Conservation (phyloP, 2,329 filamentous ascomycete genomes). For the Verticillium dahliae region DNA sequence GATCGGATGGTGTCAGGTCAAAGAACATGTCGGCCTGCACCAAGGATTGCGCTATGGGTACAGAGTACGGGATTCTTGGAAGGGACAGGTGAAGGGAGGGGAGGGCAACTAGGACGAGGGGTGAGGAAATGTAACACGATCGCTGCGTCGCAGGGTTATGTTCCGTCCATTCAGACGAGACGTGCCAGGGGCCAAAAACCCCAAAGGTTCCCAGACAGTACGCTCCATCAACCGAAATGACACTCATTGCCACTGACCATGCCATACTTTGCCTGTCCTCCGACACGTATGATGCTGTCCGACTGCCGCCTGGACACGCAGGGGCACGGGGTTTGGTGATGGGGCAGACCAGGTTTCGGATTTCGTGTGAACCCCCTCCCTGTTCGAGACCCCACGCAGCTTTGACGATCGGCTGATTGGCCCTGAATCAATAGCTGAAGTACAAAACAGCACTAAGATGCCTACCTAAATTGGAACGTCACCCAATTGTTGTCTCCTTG, state of each 20-base stretch:
- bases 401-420: background rate
- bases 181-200: background rate
- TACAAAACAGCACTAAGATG: background rate
- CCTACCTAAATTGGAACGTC: background rate
- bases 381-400: background rate
- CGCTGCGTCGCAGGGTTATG: background rate
- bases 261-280: background rate
- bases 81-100: background rate
- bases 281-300: background rate
- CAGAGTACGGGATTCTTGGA: background rate
- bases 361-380: background rate
- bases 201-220: background rate
- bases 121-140: background rate
- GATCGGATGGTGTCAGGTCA: background rate
- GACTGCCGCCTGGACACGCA: background rate
- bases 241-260: background rate
- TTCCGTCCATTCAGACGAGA: background rate
- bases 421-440: background rate
- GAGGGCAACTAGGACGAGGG: background rate
- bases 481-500: background rate
- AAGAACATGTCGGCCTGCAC: background rate
- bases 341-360: background rate
- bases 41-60: background rate
- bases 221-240: background rate
- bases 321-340: background rate